A percentile compares a stretch with the other conserved stretches of the same genome.
phyloP scores from a whole-genome alignment of 257 asterid species.

The Solanum infundibuliforme region DNA sequence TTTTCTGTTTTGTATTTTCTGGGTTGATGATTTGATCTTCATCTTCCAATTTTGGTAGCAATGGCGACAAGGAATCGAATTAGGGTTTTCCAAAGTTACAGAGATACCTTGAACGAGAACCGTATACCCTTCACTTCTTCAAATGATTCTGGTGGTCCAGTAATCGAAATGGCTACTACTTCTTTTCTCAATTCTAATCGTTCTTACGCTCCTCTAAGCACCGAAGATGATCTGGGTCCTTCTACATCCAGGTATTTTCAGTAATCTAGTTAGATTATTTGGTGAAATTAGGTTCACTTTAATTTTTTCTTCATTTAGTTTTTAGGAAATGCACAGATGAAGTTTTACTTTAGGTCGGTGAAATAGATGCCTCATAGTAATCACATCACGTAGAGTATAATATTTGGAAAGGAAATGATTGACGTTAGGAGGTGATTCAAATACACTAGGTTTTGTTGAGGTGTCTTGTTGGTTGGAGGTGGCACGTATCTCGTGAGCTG shows the following conservation, averaged over 20 bases:
- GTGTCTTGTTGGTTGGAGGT: neutral
- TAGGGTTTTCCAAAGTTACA: neutral
- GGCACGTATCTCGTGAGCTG: neutral
- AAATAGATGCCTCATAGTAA: neutral
- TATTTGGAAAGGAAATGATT: neutral
- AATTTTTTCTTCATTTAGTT: neutral
- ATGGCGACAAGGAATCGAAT: constrained; percentile 3
- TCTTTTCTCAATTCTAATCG: constrained; percentile 1
- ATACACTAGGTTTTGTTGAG: neutral
- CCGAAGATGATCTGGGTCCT: neutral
- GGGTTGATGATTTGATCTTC: neutral
- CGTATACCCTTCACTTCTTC: neutral
- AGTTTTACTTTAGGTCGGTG: neutral
- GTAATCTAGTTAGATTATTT: neutral
- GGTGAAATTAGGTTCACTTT: neutral
- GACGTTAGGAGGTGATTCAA: neutral
- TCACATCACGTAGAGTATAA: neutral
- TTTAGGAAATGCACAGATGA: neutral
- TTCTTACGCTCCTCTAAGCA: constrained; percentile 1
- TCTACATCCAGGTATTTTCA: neutral
- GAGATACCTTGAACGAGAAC: neutral
- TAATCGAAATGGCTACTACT: constrained; percentile 1
- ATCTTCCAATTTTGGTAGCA: neutral
- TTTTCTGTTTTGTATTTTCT: neutral
- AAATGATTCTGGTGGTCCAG: neutral